Evolutionary conservation across 495 filamentous ascomycete species (phyloP).

Genomic region (Penicillium tannophilum): DNA sequence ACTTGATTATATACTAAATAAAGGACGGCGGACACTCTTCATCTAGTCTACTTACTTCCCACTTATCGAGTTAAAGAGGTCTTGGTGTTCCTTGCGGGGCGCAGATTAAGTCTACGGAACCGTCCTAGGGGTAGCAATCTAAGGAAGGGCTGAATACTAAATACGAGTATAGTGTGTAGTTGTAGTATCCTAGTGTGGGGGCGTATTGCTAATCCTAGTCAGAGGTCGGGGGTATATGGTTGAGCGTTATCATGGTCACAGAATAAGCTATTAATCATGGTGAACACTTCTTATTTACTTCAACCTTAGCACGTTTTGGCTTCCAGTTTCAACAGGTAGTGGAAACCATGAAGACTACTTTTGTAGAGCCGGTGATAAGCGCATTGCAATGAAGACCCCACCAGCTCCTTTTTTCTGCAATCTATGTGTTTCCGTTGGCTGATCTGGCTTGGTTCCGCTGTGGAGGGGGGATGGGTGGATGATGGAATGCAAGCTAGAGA

Average conservation of each 20-base stretch:
- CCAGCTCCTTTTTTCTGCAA: slow-evolving; percentile 1
- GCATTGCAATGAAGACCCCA: neutral
- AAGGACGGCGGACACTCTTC: slow-evolving; percentile 6
- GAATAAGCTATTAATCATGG: neutral
- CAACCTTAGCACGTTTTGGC: slow-evolving; percentile 1
- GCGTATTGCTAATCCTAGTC: slow-evolving; percentile 14
- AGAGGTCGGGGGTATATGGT: slow-evolving; percentile 3
- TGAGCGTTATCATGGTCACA: slow-evolving; percentile 1
- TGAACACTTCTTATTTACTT: neutral
- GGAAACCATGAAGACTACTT: neutral
- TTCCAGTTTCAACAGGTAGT: neutral
- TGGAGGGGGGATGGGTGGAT: slow-evolving; percentile 4
- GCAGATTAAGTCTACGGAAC: neutral
- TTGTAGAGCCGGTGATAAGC: neutral
- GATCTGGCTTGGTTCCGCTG: neutral
- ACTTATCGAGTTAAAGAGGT: neutral
- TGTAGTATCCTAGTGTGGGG: slow-evolving; percentile 6
- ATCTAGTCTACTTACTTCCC: slow-evolving; percentile 3
- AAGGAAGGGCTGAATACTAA: slow-evolving; percentile 7
- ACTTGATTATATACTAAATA: slow-evolving; percentile 13
- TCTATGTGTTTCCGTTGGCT: neutral
- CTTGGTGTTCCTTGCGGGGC: neutral
- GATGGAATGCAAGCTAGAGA: slow-evolving; percentile 12
- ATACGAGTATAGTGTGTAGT: slow-evolving; percentile 1
- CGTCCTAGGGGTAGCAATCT: neutral